phyloP scores from a whole-genome alignment of 2,329 filamentous ascomycete genomes.

The Spiromastix sp. region DNA sequence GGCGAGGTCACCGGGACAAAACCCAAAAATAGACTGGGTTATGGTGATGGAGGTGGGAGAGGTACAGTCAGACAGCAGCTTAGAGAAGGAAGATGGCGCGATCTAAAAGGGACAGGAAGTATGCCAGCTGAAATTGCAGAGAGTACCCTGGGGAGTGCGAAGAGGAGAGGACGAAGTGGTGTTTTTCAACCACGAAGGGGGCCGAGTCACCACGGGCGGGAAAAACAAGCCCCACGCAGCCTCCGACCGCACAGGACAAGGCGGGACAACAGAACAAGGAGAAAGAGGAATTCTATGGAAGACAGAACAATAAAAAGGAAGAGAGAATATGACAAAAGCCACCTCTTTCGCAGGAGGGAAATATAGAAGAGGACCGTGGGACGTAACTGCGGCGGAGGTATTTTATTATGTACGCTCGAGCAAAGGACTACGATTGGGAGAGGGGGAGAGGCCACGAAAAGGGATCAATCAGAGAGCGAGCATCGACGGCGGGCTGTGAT shows the following conservation, averaged over 20 bases:
- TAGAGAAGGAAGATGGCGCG: background rate
- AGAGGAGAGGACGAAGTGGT: background rate
- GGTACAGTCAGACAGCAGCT: background rate
- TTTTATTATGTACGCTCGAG: no score
- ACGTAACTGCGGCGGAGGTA: no score
- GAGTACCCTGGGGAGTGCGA: no score
- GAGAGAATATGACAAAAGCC: no score
- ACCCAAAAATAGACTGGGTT: background rate
- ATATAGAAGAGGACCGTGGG: background rate
- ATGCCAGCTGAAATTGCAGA: background rate
- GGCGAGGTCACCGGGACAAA: slow-evolving; percentile 8
- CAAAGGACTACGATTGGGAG: no score
- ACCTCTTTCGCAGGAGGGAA: background rate
- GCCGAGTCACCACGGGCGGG: background rate
- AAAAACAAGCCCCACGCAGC: background rate
- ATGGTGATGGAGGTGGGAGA: background rate
- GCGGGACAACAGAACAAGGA: slow-evolving; percentile 1
- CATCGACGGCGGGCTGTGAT: no score
- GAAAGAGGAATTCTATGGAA: background rate
- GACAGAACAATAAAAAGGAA: slow-evolving; percentile 2
- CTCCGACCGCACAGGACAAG: background rate
- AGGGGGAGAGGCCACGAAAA: background rate
- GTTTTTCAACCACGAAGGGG: background rate
- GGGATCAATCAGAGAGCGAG: background rate
- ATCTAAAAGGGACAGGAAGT: background rate